Percentiles rank a stretch among this genome's conserved stretches.
Conservation (phyloP, 2,329 filamentous ascomycete genomes). For the Pyrenochaeta sp. region DNA sequence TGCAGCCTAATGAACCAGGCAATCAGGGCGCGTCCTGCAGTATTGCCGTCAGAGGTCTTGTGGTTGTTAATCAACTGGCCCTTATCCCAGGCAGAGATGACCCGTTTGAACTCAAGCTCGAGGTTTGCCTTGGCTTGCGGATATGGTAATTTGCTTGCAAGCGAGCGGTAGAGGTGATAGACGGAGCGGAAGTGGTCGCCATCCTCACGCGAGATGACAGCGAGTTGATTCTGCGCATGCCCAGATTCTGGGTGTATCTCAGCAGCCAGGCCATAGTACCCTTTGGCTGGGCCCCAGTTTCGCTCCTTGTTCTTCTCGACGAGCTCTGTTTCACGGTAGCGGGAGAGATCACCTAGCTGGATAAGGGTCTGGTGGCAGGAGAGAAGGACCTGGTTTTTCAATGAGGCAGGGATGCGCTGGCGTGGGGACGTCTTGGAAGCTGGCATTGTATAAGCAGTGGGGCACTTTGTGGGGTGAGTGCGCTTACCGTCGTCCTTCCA, state of each 20-base stretch:
- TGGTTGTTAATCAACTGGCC: conserved; percentile 59
- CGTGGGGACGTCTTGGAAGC: conserved; percentile 39
- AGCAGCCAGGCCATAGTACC: conserved; percentile 84
- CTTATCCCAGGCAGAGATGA: conserved; percentile 65
- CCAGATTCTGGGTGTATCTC: conserved; percentile 81
- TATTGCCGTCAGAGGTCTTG: conserved; percentile 54
- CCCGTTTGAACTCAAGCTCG: conserved; percentile 78
- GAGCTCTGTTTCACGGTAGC: conserved; percentile 80
- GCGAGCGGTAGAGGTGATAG: conserved; percentile 87
- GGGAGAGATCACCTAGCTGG: conserved; percentile 86
- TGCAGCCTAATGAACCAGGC: conserved; percentile 89
- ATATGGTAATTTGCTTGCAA: conserved; percentile 77
- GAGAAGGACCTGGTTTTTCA: conserved; percentile 69
- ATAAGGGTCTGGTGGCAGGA: conserved; percentile 87
- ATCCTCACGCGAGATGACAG: conserved; percentile 81
- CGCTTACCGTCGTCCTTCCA: conserved; percentile 48
- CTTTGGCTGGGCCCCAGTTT: conserved; percentile 80
- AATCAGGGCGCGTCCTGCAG: conserved; percentile 70
- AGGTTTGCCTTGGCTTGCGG: conserved; percentile 79
- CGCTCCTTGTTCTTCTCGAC: conserved; percentile 72
- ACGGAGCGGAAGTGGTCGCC: conserved; percentile 83
- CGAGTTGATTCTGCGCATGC: conserved; percentile 87
- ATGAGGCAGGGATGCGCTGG: conserved; percentile 53
- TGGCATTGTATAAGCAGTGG: conserved; percentile 49
- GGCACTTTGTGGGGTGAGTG: not conserved